Percentiles rank a stretch among this genome's conserved stretches.
These are phyloP conservation scores for Aegilops umbellulata DNA, from an alignment of 176 grass and related monocot genomes.

Conservation along the genomic window DNA sequence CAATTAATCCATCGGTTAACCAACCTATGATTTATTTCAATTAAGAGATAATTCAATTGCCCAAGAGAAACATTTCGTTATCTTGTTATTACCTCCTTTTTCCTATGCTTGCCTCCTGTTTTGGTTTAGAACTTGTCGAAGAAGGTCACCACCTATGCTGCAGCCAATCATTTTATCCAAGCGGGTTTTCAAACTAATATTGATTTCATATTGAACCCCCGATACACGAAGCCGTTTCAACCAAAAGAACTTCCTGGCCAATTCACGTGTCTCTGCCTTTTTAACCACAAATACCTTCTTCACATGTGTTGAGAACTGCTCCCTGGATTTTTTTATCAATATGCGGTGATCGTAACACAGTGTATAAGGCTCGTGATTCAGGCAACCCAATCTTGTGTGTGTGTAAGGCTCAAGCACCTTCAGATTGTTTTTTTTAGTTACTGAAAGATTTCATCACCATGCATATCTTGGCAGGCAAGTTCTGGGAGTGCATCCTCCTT, in stretches of 20 bases:
- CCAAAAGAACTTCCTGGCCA: slow-evolving; percentile 53
- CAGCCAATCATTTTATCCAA: slow-evolving; percentile 21
- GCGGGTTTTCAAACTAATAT: slow-evolving; percentile 43
- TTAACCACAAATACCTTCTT: slow-evolving; percentile 46
- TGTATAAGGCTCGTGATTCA: slow-evolving; percentile 34
- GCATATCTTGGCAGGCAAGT: slow-evolving; percentile 33
- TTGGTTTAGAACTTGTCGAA: neutral
- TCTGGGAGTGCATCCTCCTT: neutral
- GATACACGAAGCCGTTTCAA: slow-evolving; percentile 36
- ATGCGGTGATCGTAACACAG: slow-evolving; percentile 56
- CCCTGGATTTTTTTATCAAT: slow-evolving; percentile 71
- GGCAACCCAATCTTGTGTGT: slow-evolving; percentile 38
- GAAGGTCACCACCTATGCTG: neutral
- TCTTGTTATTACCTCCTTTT: neutral
- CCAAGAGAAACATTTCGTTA: neutral
- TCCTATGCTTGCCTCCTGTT: neutral
- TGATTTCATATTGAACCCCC: slow-evolving; percentile 48
- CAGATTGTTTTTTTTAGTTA: slow-evolving; percentile 30
- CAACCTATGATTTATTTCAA: neutral
- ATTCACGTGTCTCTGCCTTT: slow-evolving; percentile 22
- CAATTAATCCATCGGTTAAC: neutral
- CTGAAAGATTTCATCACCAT: slow-evolving; percentile 54
- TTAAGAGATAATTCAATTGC: neutral
- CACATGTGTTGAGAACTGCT: slow-evolving; percentile 46
- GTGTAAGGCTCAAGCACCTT: slow-evolving; percentile 18